Base-by-base conservation (phyloP, 768 basidiomycete genomes). In the Dacryopinax spathularia region DNA sequence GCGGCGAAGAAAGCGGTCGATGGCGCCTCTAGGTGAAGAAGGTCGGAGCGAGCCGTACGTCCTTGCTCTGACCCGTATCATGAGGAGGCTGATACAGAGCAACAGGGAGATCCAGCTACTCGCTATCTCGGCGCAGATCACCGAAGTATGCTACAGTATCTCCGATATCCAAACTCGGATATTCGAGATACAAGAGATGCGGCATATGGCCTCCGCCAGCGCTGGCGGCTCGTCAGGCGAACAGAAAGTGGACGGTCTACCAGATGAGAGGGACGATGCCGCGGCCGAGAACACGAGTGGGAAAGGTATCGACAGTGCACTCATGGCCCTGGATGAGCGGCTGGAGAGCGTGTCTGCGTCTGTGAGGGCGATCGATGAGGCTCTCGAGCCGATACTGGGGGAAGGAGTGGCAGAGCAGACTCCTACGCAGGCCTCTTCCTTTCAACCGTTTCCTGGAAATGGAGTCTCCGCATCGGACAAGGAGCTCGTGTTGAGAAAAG, bases 101-200 rank as follows among this genome's bases (percentile, higher is more conserved):
- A 18, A 60, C 75, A 91, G 88, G 63, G 87, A 91, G 72, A 77
- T 92, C 43, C 86, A 82, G 62, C 72, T 89, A 48, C 76, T 91
- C 37, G 88, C 89, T 36, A 77, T 89, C 69, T 89, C 88, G 33
- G 88, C 89, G 0, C 88, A 87, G 71, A 89, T 92, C 69, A 91
- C 90, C 13, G 90, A 92, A 72, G 80, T 91, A 43, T 88, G 87
- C 3, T 92, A 89, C 71, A 82, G 83, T 67, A 86, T 92, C 65
- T 91, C 89, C 18, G 90, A 92, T 73, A 89, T 92, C 33, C 89
- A 92, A 74, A 89, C 90, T 60, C 86, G 90, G 69, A 91, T 92
- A 72, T 92, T 92, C 69, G 91, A 93, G 76, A 91, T 94, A 60
- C 90, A 95, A 74, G 92, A 95, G 73, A 80, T 94, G 43, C 86